Base-by-base conservation (phyloP, 129 eudicot species). In the Tagetes erecta region DNA sequence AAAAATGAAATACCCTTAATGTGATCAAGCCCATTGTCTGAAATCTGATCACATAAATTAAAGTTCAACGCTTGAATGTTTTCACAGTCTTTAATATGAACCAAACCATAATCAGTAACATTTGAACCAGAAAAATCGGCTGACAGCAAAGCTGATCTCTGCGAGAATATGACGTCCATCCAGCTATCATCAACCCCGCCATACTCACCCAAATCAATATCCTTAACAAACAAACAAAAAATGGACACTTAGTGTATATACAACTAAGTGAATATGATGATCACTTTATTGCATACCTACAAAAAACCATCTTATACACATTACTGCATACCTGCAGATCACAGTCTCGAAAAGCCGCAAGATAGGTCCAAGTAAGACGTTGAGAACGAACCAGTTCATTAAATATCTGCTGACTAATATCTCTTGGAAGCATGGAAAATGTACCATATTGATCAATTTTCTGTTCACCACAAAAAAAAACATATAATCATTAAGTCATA, bases 341-440 rank as follows among this genome's bases (percentile, higher is more conserved):
- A 81, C 99, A 94, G 80, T 88, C 96, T n/a, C 88, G 86, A 78
- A 94, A 94, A 35, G 97, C 89, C 79, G 86, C 91, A 55, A 94
- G 88, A 57, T 76, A 47, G 39, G 71, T 73, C 75, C 80, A 87
- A 13, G 67, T 88, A 56, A 94, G 80, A 20, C 77, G 80, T 66
- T 86, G 97, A 5, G 88, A 88, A 73, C 72, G 68, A 13, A 88
- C 88, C 85, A 91, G 68, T 64, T 91, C 97, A 58, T 94, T 82
- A 47, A 94, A 86, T 70, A 94, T 83, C 81, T 84, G 96, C 74
- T 88, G 99, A 73, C 85, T 94, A 65, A 94, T 80, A 77, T 94
- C 99, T 85, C 96, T 80, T 39, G 97, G 99, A 67, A 94, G 87
- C 82, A 76, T 74, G 57, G 97, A 88, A 66, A 94, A 88, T 69